Base-by-base conservation (phyloP, 1,139 yeast genomes). In the Hansenula sp. region DNA sequence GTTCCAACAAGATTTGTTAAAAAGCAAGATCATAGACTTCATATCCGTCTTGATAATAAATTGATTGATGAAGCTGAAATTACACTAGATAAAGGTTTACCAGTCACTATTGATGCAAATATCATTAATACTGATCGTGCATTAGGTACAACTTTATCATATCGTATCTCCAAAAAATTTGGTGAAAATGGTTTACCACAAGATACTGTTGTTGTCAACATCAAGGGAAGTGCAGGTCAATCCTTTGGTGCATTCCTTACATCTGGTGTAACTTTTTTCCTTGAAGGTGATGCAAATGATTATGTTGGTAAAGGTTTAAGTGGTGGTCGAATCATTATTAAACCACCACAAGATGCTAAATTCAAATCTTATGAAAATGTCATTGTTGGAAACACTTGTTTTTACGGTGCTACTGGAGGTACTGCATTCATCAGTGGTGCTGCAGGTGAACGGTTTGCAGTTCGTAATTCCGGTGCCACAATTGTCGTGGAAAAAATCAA, bases 361-460 rank as follows among this genome's bases (percentile, higher is more conserved):
- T 89, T 89, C 75, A 87, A 87, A 65, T 94, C 97, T 38, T 96
- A 89, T 65, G 97, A 92, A 64, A 95, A 92, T 68, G 90, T 90
- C 52, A 83, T 92, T 60, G 85, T 94, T 49, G 98, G 98, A 69
- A 92, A 92, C 72, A 92, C 97, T 39, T 94, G 97, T 62, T 79
- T 92, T 69, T 92, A 92, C 59, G 98, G 98, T 66, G 97, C 98
- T 25, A 92, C 97, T 25, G 80, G 95, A 26, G 98, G 98, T 64
- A 68, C 84, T 49, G 95, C 96, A 18, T 92, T 86, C 66, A 82
- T 92, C 65, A 78, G 96, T 54, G 98, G 98, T 75, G 81, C 90
- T 64, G 97, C 97, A 31, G 97, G 98, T 47, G 98, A 92, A 71
- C 83, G 98, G 66, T 92, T 92, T 65, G 96, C 95, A 17, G 98